Percentiles rank a stretch among this genome's conserved stretches.
Evolutionary conservation across 179 eudicot species (phyloP).

Genomic region (Actinidia polygama): DNA sequence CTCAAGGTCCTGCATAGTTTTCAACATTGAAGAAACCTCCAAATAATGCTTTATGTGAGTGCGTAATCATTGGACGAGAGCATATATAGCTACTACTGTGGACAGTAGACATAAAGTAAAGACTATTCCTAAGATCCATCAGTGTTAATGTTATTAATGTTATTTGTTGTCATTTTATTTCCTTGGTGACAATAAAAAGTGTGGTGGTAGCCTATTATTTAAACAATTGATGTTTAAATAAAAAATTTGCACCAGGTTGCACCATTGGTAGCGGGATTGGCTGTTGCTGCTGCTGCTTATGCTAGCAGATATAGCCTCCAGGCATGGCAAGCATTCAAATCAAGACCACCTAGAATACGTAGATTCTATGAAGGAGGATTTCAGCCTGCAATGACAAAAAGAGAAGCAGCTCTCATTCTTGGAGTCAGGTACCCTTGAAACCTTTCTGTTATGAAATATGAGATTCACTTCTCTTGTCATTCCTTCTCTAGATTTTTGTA

Average conservation of each 20-base stretch:
- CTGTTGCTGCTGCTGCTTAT: constrained; percentile 57
- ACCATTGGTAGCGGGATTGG: constrained; percentile 55
- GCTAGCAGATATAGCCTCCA: constrained; percentile 59
- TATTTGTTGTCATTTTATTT: not conserved
- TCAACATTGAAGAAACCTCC: not conserved
- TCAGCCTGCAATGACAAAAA: constrained; percentile 62
- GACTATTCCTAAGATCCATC: not conserved
- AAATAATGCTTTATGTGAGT: constrained; percentile 19
- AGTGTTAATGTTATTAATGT: constrained; percentile 25
- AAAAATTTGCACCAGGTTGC: constrained; percentile 36
- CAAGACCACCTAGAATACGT: constrained; percentile 64
- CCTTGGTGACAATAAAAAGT: too few relatives aligned
- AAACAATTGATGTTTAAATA: constrained; percentile 1
- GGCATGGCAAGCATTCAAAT: constrained; percentile 76
- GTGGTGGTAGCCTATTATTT: not conserved
- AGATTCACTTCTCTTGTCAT: not conserved
- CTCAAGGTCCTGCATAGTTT: not conserved
- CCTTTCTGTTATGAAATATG: not conserved
- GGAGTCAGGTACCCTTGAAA: constrained; percentile 62
- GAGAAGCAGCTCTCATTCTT: constrained; percentile 78
- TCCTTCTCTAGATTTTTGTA: not conserved
- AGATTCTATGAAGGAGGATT: constrained; percentile 77
- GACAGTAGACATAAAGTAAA: not conserved
- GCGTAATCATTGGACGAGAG: not conserved
- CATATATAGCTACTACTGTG: not conserved